Evolutionary conservation across 345 rosid genomes (phyloP), one percentile per base, ranked within the genome.

Genomic region (Camelina hispida): DNA sequence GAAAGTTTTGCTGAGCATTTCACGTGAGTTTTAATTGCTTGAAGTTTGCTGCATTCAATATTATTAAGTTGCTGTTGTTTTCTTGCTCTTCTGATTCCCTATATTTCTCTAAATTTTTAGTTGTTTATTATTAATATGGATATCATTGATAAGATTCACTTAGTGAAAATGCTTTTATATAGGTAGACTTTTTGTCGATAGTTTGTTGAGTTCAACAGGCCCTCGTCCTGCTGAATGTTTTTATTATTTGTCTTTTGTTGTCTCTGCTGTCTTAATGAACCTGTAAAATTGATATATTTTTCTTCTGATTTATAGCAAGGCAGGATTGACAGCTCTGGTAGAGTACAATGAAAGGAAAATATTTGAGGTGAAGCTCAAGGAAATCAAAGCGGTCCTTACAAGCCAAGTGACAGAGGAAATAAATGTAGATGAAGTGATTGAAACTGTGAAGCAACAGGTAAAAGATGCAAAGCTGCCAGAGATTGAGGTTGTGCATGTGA

Each of bases 1-100:
- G 97, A 96, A 79, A 84, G 85, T 81, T 84, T 96, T 60, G 84
- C 97, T 53, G 99, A 96, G 78, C 99, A 93, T 86, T 96, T 96
- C 87, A 88, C 83, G 99, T 91, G 73, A 82, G 96, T 83, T 62
- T 66, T 20, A 72, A 17, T 53, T 22, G n/a, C 54, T 47, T 43
- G 6, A 54, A 76, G 14, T 55, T 62, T 60, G 9, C 22, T 53
- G 9, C 58, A n/a, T 62, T 60, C 25, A 50, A 2, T 58, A 5
- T 22, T 23, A 38, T 37, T 12, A 42, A 12, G 46, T 57, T 57
- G 35, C 37, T 32, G 30, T 60, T 10, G 18, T 15, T 13, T 42
- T 16, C 35, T 22, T 63, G 38, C 50, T 56, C 17, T 16, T 65
- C 54, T 37, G 40, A 1, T 9, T 47, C 5, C 15, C 0, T 66